These are phyloP conservation scores for Botryotinia narcissicola DNA, from an alignment of 2,329 filamentous ascomycete genomes.

Conservation along the genomic window DNA sequence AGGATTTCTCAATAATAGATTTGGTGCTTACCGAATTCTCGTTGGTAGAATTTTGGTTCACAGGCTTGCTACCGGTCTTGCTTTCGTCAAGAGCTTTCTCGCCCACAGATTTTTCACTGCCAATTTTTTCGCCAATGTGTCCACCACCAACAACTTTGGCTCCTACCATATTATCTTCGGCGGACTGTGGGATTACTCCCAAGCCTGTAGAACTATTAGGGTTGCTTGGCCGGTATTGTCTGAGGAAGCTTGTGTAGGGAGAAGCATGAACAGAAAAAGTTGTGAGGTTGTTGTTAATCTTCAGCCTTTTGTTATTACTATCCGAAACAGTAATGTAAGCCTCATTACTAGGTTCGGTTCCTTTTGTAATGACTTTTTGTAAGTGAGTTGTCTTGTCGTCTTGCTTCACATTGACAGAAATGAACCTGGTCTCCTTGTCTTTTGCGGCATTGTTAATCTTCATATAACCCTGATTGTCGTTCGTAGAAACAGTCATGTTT, in stretches of 20 bases:
- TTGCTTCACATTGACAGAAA: neutral
- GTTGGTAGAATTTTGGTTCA: neutral
- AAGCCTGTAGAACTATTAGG: too few relatives aligned
- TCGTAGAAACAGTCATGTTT: fast-evolving
- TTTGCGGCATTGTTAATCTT: neutral
- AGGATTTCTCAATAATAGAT: neutral
- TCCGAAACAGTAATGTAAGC: too few relatives aligned
- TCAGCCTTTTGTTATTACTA: neutral
- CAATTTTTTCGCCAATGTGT: neutral
- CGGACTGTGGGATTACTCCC: too few relatives aligned
- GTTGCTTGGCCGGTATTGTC: neutral
- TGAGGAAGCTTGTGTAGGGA: too few relatives aligned
- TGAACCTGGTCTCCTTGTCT: neutral
- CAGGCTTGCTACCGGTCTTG: neutral
- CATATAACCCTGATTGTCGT: neutral
- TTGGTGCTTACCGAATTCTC: neutral
- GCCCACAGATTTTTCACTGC: neutral
- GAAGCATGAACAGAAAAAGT: neutral
- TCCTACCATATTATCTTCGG: neutral
- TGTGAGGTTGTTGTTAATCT: neutral
- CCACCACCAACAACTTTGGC: neutral
- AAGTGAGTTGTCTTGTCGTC: neutral
- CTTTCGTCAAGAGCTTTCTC: neutral
- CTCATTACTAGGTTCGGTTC: neutral
- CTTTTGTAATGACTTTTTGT: neutral